phyloP scores from a whole-genome alignment of 140 eudicot species.

The Cichorium intybus region DNA sequence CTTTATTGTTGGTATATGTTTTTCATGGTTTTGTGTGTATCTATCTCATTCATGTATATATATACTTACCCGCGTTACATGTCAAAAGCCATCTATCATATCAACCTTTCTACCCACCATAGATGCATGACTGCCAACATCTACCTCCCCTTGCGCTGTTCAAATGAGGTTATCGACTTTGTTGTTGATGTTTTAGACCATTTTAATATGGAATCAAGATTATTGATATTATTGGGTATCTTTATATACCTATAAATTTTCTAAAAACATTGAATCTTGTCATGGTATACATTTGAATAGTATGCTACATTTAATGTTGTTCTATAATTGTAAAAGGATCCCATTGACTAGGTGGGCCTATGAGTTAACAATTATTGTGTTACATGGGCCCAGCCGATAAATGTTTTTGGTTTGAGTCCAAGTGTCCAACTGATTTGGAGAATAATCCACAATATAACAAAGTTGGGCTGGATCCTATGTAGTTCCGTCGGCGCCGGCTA shows the following conservation, averaged over 20 bases:
- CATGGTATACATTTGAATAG: not conserved
- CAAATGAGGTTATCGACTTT: not conserved
- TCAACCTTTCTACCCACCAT: too few relatives aligned
- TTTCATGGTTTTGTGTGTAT: not conserved
- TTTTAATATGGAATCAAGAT: not conserved
- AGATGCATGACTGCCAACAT: too few relatives aligned
- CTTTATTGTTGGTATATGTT: not conserved
- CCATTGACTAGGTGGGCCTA: slow-evolving; percentile 21
- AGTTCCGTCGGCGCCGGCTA: slow-evolving; percentile 31
- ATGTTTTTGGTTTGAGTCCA: slow-evolving; percentile 8
- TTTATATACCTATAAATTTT: not conserved
- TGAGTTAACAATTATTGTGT: not conserved
- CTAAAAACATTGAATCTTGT: not conserved
- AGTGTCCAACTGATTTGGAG: slow-evolving; percentile 19
- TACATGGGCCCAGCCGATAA: slow-evolving; percentile 12
- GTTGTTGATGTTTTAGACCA: not conserved
- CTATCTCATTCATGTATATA: too few relatives aligned
- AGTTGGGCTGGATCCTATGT: slow-evolving; percentile 20
- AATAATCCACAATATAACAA: slow-evolving; percentile 7
- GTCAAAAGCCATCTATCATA: too few relatives aligned
- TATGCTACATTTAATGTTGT: slow-evolving; percentile 5
- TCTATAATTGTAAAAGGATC: slow-evolving; percentile 13
- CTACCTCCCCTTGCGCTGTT: not conserved
- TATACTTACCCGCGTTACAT: not conserved
- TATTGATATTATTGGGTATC: not conserved